phyloP scores from a whole-genome alignment of 257 asterid species.

The Solanum neorickii region DNA sequence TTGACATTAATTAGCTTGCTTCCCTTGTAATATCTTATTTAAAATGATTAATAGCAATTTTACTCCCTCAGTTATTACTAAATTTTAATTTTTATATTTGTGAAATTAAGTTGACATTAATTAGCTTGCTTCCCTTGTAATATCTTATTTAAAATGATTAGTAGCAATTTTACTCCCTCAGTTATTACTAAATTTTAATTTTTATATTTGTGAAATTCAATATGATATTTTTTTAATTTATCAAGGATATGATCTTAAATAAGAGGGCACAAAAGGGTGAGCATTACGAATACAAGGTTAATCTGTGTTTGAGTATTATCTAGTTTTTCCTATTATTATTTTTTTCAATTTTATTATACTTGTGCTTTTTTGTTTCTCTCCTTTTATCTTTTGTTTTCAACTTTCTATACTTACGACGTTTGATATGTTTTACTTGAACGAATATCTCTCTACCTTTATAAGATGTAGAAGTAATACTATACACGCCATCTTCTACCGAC shows the following conservation, averaged over 20 bases:
- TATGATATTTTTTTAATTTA: not conserved
- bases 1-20: not conserved
- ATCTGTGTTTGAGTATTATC: not conserved
- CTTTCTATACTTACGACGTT: not conserved
- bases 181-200: not conserved
- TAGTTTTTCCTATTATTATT: not conserved
- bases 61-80: not conserved
- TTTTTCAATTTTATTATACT: not conserved
- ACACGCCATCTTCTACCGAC: rapidly evolving
- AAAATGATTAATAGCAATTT: not conserved
- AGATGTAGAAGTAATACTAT: not conserved
- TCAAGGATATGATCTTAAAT: rapidly evolving
- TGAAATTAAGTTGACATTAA: not conserved
- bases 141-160: not conserved
- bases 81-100: not conserved
- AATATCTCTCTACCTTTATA: not conserved
- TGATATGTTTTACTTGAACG: not conserved
- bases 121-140: not conserved
- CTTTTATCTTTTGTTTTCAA: not conserved
- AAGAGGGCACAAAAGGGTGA: not conserved
- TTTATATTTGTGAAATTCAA: not conserved
- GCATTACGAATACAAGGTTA: not conserved
- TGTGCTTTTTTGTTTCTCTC: not conserved
- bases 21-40: not conserved
- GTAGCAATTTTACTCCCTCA: not conserved